Base-by-base conservation (phyloP, 2,329 filamentous ascomycete species). In the Neonectria hederae region DNA sequence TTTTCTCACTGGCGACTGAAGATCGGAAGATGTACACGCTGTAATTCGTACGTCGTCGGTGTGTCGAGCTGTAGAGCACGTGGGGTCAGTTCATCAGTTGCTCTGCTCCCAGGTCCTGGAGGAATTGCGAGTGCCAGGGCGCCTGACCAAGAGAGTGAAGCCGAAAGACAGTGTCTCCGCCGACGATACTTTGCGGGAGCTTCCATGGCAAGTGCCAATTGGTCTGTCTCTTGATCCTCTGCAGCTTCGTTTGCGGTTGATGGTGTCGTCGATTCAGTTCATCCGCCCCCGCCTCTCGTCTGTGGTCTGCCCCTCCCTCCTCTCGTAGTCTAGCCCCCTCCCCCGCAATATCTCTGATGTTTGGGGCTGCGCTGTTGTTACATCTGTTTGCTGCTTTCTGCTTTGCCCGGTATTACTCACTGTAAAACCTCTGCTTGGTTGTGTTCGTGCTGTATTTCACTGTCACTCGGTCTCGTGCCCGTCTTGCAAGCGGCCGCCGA, bases 301-400 rank as follows among this genome's bases (percentile, higher is more conserved):
- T 53, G 30, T 40, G 21, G 40, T 49, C 52, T 46, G 54, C 45
- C 54, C 58, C 53, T 42, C 54, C 58, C 53, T 42, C 43, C 56
- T 45, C 38, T 38, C 48, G 28, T 32, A 28, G 32, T 40, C 24
- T 56, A 42, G 51, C 21, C 61, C 54, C 55, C 55, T 63, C 55
- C 61, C 61, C 61, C 61, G 55, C 61, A 63, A 59, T 59, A 49
- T 59, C 48, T 56, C 21, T n/a, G 54, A 24, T 35, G 43, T 40
- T 57, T 57, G 38, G 59, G 21, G 26, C 45, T 24, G 46, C n/a
- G 22, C 38, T 42, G 22, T 48, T 22, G 22, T 42, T 24, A 54
- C 35, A 22, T 38, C n/a, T 38, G 35, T 17, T 38, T 38, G 35
- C 35, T 52, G 46, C n/a, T 56, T n/a, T 40, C n/a, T 30, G 45